Evolutionary conservation across 805 yeast genomes (phyloP).

Genomic region (Groenewaldozyma tartarivorans): DNA sequence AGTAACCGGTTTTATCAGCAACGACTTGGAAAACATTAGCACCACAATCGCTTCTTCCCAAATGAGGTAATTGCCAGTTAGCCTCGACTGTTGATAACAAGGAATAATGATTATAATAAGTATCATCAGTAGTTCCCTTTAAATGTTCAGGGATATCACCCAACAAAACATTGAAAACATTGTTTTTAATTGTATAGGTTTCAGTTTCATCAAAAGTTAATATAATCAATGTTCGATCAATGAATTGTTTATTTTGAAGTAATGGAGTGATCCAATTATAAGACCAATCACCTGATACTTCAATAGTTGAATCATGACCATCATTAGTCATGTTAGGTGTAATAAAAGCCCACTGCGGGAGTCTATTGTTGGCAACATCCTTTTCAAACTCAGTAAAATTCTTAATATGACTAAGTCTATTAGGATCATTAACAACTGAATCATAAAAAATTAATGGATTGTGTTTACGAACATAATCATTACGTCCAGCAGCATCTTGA

Average conservation of each 20-base stretch:
- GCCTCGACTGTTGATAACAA: slow-evolving; percentile 40
- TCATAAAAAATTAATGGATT: slow-evolving; percentile 39
- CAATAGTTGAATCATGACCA: slow-evolving; percentile 41
- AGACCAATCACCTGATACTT: slow-evolving; percentile 39
- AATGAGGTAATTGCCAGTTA: slow-evolving; percentile 40
- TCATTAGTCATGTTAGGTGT: slow-evolving; percentile 48
- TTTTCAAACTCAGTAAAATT: slow-evolving; percentile 36
- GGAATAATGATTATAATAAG: slow-evolving; percentile 45
- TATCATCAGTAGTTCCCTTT: slow-evolving; percentile 37
- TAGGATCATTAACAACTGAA: slow-evolving; percentile 28
- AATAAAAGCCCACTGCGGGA: slow-evolving; percentile 45
- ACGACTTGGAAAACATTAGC: slow-evolving; percentile 40
- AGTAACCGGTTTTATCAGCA: slow-evolving; percentile 27
- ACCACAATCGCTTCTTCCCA: slow-evolving; percentile 42
- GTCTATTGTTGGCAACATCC: slow-evolving; percentile 31
- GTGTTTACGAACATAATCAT: slow-evolving; percentile 45
- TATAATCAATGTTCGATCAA: slow-evolving; percentile 35
- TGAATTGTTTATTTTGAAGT: slow-evolving; percentile 38
- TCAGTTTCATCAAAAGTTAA: slow-evolving; percentile 45
- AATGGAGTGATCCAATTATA: slow-evolving; percentile 36
- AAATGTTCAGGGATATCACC: slow-evolving; percentile 36
- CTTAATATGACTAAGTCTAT: slow-evolving; percentile 37
- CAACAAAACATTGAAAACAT: slow-evolving; percentile 36
- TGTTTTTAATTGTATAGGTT: slow-evolving; percentile 35
- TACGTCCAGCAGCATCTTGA: slow-evolving; percentile 34